Percentiles rank a stretch among this genome's conserved stretches.
Evolutionary conservation across 495 filamentous ascomycete species (phyloP).

Genomic region (Penicillium cataractarum): DNA sequence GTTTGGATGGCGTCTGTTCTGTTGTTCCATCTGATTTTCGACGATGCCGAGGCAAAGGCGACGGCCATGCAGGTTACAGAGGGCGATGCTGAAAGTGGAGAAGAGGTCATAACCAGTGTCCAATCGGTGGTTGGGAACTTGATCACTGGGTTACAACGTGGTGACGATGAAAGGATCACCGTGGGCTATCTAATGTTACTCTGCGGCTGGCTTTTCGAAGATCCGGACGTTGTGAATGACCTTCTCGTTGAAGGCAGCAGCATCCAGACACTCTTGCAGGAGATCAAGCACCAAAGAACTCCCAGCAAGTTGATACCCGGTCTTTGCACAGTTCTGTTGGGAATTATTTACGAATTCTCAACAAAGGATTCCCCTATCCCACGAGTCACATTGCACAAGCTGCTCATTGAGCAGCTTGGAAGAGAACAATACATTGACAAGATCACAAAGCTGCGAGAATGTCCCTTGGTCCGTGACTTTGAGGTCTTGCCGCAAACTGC

Average conservation of each 20-base stretch:
- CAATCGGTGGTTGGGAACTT: slow-evolving; percentile 84
- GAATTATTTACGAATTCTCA: slow-evolving; percentile 94
- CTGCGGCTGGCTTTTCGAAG: slow-evolving; percentile 92
- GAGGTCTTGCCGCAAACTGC: slow-evolving; percentile 79
- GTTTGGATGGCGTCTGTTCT: slow-evolving; percentile 91
- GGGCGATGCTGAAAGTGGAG: slow-evolving; percentile 85
- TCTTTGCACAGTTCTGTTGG: slow-evolving; percentile 79
- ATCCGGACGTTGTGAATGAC: slow-evolving; percentile 88
- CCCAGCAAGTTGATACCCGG: slow-evolving; percentile 73
- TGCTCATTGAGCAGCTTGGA: slow-evolving; percentile 78
- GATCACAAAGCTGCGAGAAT: slow-evolving; percentile 74
- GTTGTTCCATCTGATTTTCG: slow-evolving; percentile 85
- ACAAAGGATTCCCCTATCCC: slow-evolving; percentile 94
- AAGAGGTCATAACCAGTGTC: slow-evolving; percentile 94
- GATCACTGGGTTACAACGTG: slow-evolving; percentile 70
- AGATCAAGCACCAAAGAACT: slow-evolving; percentile 62
- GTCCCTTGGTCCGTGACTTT: slow-evolving; percentile 87
- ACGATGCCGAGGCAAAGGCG: slow-evolving; percentile 77
- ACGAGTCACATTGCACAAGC: slow-evolving; percentile 76
- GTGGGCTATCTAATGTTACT: slow-evolving; percentile 91
- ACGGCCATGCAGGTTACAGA: slow-evolving; percentile 82
- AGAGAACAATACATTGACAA: slow-evolving; percentile 89
- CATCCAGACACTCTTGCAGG: slow-evolving; percentile 81
- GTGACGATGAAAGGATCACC: slow-evolving; percentile 78
- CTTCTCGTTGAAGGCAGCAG: slow-evolving; percentile 94